phyloP scores from a whole-genome alignment of 2,329 filamentous ascomycete species.

The Aaosphaeria arxii region DNA sequence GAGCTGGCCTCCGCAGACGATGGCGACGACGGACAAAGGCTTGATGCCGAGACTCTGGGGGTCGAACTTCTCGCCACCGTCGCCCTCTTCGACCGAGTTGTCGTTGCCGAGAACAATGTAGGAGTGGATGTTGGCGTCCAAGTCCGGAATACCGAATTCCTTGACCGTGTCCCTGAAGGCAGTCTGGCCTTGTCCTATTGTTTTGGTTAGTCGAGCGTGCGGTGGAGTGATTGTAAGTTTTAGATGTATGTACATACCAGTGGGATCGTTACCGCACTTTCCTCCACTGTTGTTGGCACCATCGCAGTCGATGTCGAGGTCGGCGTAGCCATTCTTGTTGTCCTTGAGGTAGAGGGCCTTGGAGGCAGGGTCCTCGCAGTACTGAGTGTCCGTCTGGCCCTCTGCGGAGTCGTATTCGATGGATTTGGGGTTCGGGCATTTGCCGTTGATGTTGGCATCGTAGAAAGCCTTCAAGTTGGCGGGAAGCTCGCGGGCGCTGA shows the following conservation, averaged over 20 bases:
- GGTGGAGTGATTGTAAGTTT: neutral
- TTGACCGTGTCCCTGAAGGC: slow-evolving; percentile 38
- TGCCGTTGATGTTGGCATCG: slow-evolving; percentile 5
- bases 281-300: slow-evolving; percentile 42
- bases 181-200: slow-evolving; percentile 46
- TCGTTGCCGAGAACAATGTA: slow-evolving; percentile 56
- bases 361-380: slow-evolving; percentile 15
- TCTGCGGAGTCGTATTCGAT: slow-evolving; percentile 13
- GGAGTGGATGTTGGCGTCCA: slow-evolving; percentile 52
- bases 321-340: slow-evolving; percentile 45
- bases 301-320: slow-evolving; percentile 62
- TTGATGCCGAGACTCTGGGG: slow-evolving; percentile 42
- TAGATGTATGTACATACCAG: slow-evolving; percentile 9
- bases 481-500: slow-evolving; percentile 5
- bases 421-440: slow-evolving; percentile 13
- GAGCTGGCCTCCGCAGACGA: slow-evolving; percentile 52
- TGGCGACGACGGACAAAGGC: slow-evolving; percentile 54
- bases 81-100: slow-evolving; percentile 14
- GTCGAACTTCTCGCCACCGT: slow-evolving; percentile 11
- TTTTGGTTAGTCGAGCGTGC: slow-evolving; percentile 33
- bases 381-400: slow-evolving; percentile 12
- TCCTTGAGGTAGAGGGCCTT: slow-evolving; percentile 44
- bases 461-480: slow-evolving; percentile 6
- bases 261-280: slow-evolving; percentile 40
- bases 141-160: slow-evolving; percentile 38